A percentile compares a stretch with the other conserved stretches of the same genome.
These are phyloP conservation scores for Acanthamoeba culbertsoni DNA, from an alignment of 208 protist genomes.

Conservation along the genomic window DNA sequence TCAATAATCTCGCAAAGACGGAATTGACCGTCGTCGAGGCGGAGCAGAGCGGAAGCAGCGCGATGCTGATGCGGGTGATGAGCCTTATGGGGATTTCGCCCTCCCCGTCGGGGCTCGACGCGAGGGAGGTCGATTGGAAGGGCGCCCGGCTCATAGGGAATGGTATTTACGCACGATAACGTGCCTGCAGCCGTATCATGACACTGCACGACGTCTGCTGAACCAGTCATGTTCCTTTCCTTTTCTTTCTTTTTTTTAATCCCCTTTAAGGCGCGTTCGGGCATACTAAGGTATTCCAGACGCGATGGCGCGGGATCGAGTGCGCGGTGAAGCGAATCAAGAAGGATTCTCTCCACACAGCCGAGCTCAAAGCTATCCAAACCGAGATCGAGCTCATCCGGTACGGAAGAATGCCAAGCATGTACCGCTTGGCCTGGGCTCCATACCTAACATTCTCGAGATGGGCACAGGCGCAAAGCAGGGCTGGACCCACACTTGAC, in stretches of 20 bases:
- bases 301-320: not conserved
- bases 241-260: not conserved
- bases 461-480: not conserved
- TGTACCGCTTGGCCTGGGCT: too few relatives aligned
- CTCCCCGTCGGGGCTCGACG: not conserved
- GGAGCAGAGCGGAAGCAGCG: not conserved
- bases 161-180: not conserved
- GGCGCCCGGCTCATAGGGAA: not conserved
- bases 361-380: not conserved
- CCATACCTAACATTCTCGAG: not conserved
- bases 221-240: not conserved
- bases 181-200: too few relatives aligned
- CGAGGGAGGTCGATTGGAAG: not conserved
- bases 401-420: too few relatives aligned
- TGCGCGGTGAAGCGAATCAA: slow-evolving; percentile 5
- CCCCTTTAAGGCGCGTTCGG: not conserved
- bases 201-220: not conserved
- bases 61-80: not conserved
- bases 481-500: not conserved
- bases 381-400: not conserved
- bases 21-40: not conserved
- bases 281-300: not conserved
- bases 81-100: not conserved
- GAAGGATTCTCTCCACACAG: not conserved
- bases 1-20: not conserved